Conservation (phyloP, 2,329 filamentous ascomycete species). For the Lachnellula cervina region DNA sequence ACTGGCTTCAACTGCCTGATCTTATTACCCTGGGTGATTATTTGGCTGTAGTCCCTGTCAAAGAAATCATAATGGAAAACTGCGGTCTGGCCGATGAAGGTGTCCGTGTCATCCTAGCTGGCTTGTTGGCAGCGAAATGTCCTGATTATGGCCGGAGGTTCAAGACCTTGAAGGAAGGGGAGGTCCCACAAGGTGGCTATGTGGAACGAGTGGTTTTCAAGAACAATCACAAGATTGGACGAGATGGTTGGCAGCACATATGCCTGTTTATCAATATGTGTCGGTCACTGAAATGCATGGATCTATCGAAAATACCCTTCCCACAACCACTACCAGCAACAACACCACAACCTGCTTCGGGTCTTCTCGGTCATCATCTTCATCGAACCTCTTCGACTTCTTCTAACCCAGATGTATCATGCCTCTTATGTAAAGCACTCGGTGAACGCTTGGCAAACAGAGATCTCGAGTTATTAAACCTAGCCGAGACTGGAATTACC, state of each 20-base stretch:
- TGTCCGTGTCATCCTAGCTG: conserved; percentile 78
- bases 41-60: conserved; percentile 86
- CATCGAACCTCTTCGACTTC: conserved; percentile 21
- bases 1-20: conserved; percentile 77
- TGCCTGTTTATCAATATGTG: conserved; percentile 88
- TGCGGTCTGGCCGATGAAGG: conserved; percentile 84
- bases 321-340: conserved; percentile 40
- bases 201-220: conserved; percentile 85
- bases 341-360: conserved; percentile 12
- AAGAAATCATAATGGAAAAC: conserved; percentile 80
- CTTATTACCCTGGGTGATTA: conserved; percentile 87
- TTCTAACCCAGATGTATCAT: conserved; percentile 41
- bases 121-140: conserved; percentile 73
- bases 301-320: conserved; percentile 80
- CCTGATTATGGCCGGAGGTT: conserved; percentile 42
- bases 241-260: conserved; percentile 87
- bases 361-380: conserved; percentile 10
- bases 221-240: conserved; percentile 79
- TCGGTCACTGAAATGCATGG: conserved; percentile 76
- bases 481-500: conserved; percentile 72
- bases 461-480: conserved; percentile 73
- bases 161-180: conserved; percentile 19
- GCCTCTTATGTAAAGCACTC: conserved; percentile 69
- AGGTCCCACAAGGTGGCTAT: conserved; percentile 52
- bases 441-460: conserved; percentile 70